Evolutionary conservation across 352 stramenopile genomes (phyloP).

Genomic region (Saprolegnia parasitica): DNA sequence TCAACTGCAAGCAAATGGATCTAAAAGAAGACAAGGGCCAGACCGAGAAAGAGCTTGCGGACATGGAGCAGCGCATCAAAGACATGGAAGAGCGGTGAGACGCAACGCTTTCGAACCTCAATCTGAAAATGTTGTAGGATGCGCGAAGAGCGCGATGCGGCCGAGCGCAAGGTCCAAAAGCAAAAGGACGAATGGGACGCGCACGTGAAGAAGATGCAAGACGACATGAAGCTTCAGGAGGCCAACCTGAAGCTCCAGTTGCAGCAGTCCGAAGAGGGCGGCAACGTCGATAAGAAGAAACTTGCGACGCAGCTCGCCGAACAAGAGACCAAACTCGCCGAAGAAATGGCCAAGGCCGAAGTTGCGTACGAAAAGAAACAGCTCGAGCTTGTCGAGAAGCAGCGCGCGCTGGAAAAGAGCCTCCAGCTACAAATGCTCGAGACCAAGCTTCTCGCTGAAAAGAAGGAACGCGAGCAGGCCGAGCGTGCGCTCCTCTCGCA

Average conservation of each 20-base stretch:
- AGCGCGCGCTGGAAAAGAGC: slow-evolving; percentile 61
- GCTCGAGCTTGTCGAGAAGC: slow-evolving; percentile 53
- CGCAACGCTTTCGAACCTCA: neutral
- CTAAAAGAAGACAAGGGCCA: slow-evolving; percentile 47
- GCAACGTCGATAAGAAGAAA: slow-evolving; percentile 65
- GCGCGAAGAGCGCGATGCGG: slow-evolving; percentile 45
- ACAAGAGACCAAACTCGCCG: slow-evolving; percentile 69
- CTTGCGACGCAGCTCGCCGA: slow-evolving; percentile 67
- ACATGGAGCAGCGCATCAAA: slow-evolving; percentile 69
- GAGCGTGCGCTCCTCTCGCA: slow-evolving; percentile 76
- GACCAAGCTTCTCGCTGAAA: slow-evolving; percentile 53
- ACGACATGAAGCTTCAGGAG: slow-evolving; percentile 71
- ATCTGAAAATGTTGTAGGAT: slow-evolving; percentile 35
- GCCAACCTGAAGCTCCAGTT: slow-evolving; percentile 68
- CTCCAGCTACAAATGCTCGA: slow-evolving; percentile 79
- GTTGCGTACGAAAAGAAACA: slow-evolving; percentile 76
- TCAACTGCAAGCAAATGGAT: slow-evolving; percentile 71
- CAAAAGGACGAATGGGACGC: slow-evolving; percentile 70
- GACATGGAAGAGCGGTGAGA: slow-evolving; percentile 70
- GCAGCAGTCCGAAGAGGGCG: slow-evolving; percentile 52
- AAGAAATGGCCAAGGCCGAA: slow-evolving; percentile 70
- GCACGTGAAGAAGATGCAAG: slow-evolving; percentile 59
- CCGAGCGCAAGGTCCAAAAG: slow-evolving; percentile 56
- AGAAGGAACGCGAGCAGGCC: slow-evolving; percentile 68
- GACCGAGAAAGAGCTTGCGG: slow-evolving; percentile 62